A percentile compares a stretch with the other conserved stretches of the same genome.
These are phyloP conservation scores for Climacium dendroides DNA, from an alignment of 225 moss, liverwort and hornwort species.

Conservation along the genomic window DNA sequence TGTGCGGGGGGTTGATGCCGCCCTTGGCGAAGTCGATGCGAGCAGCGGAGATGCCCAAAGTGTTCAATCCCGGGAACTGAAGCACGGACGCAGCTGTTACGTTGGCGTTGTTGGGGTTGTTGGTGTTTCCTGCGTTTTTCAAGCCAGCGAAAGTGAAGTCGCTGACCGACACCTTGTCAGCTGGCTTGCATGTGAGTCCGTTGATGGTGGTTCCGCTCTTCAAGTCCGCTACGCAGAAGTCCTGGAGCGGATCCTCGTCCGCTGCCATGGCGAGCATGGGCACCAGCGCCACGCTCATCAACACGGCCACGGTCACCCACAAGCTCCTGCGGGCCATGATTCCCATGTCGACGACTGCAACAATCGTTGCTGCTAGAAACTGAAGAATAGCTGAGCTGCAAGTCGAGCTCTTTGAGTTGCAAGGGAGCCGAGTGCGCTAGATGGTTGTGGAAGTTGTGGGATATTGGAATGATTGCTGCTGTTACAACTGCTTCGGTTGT, in stretches of 20 bases:
- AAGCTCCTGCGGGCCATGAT: no score
- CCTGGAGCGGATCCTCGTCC: neutral
- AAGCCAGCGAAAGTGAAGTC: neutral
- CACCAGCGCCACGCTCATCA: neutral
- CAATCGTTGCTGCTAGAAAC: no score
- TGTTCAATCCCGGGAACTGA: neutral
- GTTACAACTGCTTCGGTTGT: neutral
- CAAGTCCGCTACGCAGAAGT: neutral
- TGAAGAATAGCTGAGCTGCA: no score
- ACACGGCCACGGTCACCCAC: no score
- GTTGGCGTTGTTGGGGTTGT: neutral
- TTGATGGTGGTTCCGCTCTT: neutral
- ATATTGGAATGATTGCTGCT: no score
- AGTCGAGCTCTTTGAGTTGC: no score
- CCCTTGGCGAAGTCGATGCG: neutral
- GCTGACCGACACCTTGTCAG: fast-evolving
- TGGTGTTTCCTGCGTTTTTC: neutral
- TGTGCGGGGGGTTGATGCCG: neutral
- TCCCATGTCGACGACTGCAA: no score
- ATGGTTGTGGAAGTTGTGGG: neutral
- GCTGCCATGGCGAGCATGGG: neutral
- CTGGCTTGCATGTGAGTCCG: neutral
- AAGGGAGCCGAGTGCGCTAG: neutral
- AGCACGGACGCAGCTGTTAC: neutral
- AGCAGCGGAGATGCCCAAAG: neutral